Evolutionary conservation across 768 basidiomycete species (phyloP).

Genomic region (Agaricus sinodeliciosus): DNA sequence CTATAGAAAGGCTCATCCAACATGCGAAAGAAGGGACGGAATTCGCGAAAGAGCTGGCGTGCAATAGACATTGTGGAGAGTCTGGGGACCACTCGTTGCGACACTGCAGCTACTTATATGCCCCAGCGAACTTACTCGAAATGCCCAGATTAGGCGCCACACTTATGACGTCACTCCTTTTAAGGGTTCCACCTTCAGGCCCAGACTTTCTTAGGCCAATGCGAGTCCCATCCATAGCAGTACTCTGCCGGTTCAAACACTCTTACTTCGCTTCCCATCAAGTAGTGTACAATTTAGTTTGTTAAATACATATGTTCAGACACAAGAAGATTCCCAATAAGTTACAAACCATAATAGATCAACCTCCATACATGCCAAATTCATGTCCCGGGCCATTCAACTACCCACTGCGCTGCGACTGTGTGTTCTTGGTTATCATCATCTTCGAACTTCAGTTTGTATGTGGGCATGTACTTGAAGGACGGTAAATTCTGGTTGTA

Average conservation of each 20-base stretch:
- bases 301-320: conserved; percentile 6
- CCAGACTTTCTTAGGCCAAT: too few species aligned
- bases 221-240: too few species aligned
- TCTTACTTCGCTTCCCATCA: neutral
- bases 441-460: conserved; percentile 84
- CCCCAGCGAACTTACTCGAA: neutral
- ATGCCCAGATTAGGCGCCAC: neutral
- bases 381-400: conserved; percentile 56
- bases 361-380: neutral
- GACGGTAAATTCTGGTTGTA: conserved; percentile 25
- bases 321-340: conserved; percentile 1
- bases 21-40: conserved; percentile 70
- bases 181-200: too few species aligned
- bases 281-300: conserved; percentile 5
- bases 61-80: conserved; percentile 50
- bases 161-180: conserved; percentile 1
- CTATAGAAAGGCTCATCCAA: conserved; percentile 62
- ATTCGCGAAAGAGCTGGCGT: conserved; percentile 60
- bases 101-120: neutral
- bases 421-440: conserved; percentile 79
- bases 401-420: conserved; percentile 74
- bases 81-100: neutral
- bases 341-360: neutral
- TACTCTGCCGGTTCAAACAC: neutral
- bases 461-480: conserved; percentile 47